phyloP scores from a whole-genome alignment of 805 yeast species.

The Myxozyma geophila region DNA sequence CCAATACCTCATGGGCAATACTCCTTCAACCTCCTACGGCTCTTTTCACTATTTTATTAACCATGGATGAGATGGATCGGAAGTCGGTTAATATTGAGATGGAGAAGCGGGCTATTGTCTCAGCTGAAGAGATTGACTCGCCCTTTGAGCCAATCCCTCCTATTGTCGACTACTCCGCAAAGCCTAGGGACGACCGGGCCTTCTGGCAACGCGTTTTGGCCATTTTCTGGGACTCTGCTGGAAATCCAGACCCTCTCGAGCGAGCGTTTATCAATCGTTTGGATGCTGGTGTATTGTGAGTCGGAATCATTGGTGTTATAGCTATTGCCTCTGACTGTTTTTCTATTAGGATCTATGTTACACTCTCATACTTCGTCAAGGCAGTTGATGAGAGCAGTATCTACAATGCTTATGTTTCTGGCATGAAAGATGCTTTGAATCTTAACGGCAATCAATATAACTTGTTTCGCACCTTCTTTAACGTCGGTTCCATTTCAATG shows the following conservation, averaged over 20 bases:
- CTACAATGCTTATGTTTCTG: slow-evolving; percentile 67
- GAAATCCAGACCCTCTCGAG: neutral
- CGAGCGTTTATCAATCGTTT: slow-evolving; percentile 12
- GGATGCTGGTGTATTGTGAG: slow-evolving; percentile 15
- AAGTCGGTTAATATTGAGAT: slow-evolving; percentile 6
- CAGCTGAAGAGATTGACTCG: neutral
- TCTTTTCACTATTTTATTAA: too few relatives aligned
- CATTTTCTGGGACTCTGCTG: slow-evolving; percentile 15
- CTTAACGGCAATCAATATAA: slow-evolving; percentile 67
- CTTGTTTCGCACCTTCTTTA: slow-evolving; percentile 61
- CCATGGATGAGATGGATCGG: slow-evolving; percentile 1
- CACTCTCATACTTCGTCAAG: slow-evolving; percentile 71
- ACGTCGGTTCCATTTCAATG: slow-evolving; percentile 62
- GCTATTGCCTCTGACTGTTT: neutral
- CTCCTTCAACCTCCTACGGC: too few relatives aligned
- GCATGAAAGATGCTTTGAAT: slow-evolving; percentile 59
- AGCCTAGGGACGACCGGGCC: neutral
- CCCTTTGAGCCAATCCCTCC: neutral
- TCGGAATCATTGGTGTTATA: neutral
- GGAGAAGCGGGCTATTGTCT: neutral
- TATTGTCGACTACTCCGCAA: neutral
- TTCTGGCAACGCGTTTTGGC: neutral
- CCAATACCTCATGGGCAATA: too few relatives aligned
- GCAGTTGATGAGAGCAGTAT: slow-evolving; percentile 64
- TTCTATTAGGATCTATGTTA: slow-evolving; percentile 47